Evolutionary conservation across 108 stramenopile species (phyloP), one percentile per base, ranked within the genome.

Genomic region (Conticribra weissflogii): DNA sequence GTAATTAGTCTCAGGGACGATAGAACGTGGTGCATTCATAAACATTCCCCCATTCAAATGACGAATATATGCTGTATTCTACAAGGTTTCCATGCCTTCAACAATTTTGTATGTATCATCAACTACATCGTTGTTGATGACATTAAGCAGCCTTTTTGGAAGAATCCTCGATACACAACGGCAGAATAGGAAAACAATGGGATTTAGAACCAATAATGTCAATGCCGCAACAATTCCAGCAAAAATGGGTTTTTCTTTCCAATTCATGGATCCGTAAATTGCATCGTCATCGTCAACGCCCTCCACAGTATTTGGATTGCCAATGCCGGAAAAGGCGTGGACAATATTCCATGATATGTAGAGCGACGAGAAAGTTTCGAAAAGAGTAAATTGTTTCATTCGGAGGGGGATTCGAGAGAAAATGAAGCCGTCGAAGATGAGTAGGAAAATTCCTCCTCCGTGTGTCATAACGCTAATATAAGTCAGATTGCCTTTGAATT

Each of bases 281-380:
- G 74, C 55, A 53, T 79, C 78, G 52, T 83, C 78, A 48, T 79
- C 69, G 30, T 67, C 74, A 31, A 34, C 47, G 27, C 73, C 68
- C 28, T 63, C 34, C 23, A 71, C 63, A 36, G 12, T 17, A 18
- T 74, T 72, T 21, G 82, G 82, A 68, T 83, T 83, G 4, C 77
- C 77, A 34, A 83, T 31, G 8, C 54, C 68, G 12, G 51, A 31
- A 8, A 28, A 64, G 7, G 66, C 19, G 61, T 78, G 77, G 3
- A 76, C 49, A 23, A 79, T 17, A 33, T 36, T 69, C 82, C 82
- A 83, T 18, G 75, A 15, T 9, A 79, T 14, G 45, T 79, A 83
- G 14, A 41, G n/a, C 0, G 32, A 12, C 0, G 58, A 18, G 59
- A 79, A 79, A 17, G 33, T 2, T 36, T 74, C 72, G 5, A 61